These are phyloP conservation scores for Quercus engelmannii DNA, from an alignment of 306 rosid species.

Conservation along the genomic window DNA sequence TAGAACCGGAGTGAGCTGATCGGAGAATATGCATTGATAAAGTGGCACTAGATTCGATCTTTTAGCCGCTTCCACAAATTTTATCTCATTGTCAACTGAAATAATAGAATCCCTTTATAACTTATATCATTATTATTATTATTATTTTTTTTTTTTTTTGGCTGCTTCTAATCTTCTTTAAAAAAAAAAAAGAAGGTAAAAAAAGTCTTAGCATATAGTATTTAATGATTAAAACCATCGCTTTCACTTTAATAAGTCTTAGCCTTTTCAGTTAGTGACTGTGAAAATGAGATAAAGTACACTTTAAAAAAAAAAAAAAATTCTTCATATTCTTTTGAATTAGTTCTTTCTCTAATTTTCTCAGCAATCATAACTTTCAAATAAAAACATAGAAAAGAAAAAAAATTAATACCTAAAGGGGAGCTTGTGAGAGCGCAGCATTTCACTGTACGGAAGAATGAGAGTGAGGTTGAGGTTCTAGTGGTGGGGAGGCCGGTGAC, in stretches of 20 bases:
- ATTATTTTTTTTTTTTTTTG: no score
- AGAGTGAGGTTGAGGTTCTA: slow-evolving; percentile 14
- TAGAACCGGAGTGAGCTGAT: slow-evolving; percentile 75
- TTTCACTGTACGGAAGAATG: slow-evolving; percentile 19
- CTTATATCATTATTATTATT: background rate
- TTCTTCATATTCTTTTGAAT: no score
- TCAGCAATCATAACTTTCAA: background rate
- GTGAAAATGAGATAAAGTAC: no score
- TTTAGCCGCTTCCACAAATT: slow-evolving; percentile 57
- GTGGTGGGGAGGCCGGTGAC: slow-evolving; percentile 19
- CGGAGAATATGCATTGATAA: slow-evolving; percentile 60
- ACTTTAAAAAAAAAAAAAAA: no score
- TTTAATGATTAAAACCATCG: no score
- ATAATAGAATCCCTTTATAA: background rate
- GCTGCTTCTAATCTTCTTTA: no score
- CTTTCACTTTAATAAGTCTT: no score
- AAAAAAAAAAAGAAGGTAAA: no score
- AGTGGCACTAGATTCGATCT: slow-evolving; percentile 65
- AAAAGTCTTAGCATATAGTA: no score
- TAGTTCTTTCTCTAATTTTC: background rate
- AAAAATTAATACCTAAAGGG: slow-evolving; percentile 26
- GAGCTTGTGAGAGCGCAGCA: slow-evolving; percentile 29
- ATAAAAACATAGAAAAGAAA: background rate
- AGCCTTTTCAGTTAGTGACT: no score
- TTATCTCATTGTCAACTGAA: slow-evolving; percentile 36